Percentiles rank a stretch among this genome's conserved stretches.
These are phyloP conservation scores for Bertia moriformis DNA, from an alignment of 2,329 filamentous ascomycete genomes.

Conservation along the genomic window DNA sequence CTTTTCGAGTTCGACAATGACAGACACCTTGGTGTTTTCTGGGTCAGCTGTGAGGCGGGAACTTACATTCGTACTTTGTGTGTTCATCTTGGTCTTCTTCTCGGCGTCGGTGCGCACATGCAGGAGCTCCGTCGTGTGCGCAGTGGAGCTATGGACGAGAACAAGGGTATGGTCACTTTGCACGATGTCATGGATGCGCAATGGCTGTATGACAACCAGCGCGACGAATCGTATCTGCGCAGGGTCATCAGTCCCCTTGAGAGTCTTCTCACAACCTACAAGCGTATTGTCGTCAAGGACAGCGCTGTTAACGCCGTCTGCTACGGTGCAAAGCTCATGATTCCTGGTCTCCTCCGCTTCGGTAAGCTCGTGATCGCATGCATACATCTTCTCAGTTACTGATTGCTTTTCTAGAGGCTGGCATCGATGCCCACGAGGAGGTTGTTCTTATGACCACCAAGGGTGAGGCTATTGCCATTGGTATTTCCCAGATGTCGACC, in stretches of 20 bases:
- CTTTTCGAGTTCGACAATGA: slow-evolving; percentile 97
- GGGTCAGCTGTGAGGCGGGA: slow-evolving; percentile 96
- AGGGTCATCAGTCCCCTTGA: slow-evolving; percentile 85
- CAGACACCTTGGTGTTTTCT: slow-evolving; percentile 92
- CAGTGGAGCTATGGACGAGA: slow-evolving; percentile 88
- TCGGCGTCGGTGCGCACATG: slow-evolving; percentile 83
- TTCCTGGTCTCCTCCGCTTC: slow-evolving; percentile 86
- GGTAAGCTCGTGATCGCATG: slow-evolving; percentile 42
- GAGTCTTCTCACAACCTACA: slow-evolving; percentile 81
- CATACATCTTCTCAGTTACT: background rate
- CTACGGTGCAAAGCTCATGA: slow-evolving; percentile 98
- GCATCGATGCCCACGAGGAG: slow-evolving; percentile 89
- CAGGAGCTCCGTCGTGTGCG: slow-evolving; percentile 91
- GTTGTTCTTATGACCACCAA: slow-evolving; percentile 98
- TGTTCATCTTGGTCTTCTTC: slow-evolving; percentile 67
- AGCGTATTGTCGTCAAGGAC: slow-evolving; percentile 95
- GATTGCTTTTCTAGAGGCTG: slow-evolving; percentile 45
- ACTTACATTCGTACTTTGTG: slow-evolving; percentile 98
- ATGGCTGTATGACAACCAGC: slow-evolving; percentile 89
- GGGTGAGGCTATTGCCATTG: slow-evolving; percentile 93
- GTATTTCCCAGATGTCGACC: slow-evolving; percentile 93
- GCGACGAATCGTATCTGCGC: slow-evolving; percentile 84
- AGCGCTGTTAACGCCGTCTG: slow-evolving; percentile 92
- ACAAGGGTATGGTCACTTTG: slow-evolving; percentile 75
- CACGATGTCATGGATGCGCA: slow-evolving; percentile 94